Evolutionary conservation across 2,329 filamentous ascomycete species (phyloP).

Genomic region (Macrophomina pseudophaseolina): DNA sequence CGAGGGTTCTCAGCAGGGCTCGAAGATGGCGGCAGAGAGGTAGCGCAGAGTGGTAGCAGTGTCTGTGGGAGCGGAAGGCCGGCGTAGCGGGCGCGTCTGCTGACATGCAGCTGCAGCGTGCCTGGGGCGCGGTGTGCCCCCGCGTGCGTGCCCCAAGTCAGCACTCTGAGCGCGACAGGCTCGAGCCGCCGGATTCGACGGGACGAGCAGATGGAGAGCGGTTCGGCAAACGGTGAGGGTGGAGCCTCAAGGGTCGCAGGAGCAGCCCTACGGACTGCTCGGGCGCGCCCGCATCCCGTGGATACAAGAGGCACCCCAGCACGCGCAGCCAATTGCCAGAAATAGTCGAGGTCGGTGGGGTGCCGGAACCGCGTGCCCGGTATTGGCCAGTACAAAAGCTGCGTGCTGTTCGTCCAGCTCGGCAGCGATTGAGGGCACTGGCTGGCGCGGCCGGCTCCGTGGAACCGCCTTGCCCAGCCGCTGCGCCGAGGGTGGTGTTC

Average conservation of each 20-base stretch:
- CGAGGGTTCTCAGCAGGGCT: neutral
- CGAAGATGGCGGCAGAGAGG: neutral
- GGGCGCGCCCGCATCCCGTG: neutral
- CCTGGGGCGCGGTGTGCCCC: conserved; percentile 22
- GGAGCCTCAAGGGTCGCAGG: neutral
- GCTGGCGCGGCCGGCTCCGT: neutral
- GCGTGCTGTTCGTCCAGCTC: neutral
- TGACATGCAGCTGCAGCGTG: conserved; percentile 21
- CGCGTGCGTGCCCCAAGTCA: conserved; percentile 14
- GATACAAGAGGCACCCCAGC: neutral
- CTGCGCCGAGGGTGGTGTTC: neutral
- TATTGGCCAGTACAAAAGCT: no score
- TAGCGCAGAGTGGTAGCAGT: conserved; percentile 4
- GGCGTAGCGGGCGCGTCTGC: neutral
- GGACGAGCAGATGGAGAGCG: neutral
- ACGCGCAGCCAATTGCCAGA: conserved; percentile 8
- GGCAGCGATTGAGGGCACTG: neutral
- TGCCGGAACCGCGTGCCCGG: conserved; percentile 1
- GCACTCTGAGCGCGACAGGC: neutral
- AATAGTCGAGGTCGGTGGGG: neutral
- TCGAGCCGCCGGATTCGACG: no score
- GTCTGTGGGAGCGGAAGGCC: neutral
- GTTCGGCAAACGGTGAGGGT: neutral
- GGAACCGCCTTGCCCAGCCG: neutral
- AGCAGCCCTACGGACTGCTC: conserved; percentile 15